These are phyloP conservation scores for Xylaria telfairii DNA, from an alignment of 495 filamentous ascomycete species.

Conservation along the genomic window DNA sequence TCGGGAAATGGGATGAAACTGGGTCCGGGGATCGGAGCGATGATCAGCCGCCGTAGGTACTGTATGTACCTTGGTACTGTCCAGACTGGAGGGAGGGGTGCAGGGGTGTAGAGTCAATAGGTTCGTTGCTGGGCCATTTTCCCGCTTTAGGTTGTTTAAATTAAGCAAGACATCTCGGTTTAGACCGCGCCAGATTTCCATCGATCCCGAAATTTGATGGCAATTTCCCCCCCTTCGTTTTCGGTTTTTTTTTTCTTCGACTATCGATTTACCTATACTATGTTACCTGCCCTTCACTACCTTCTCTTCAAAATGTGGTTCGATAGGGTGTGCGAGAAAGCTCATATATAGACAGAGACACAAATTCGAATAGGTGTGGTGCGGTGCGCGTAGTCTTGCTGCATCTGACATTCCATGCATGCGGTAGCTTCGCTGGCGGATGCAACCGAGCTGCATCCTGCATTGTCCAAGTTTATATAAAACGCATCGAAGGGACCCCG, in stretches of 20 bases:
- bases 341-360: background rate
- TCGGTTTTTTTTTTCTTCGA: background rate
- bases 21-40: conserved; percentile 20
- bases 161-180: background rate
- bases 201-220: background rate
- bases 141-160: background rate
- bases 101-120: background rate
- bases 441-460: conserved; percentile 23
- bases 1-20: background rate
- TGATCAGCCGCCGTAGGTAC: no score
- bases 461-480: background rate
- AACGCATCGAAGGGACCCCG: background rate
- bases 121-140: conserved; percentile 10
- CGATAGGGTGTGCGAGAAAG: background rate
- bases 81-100: background rate
- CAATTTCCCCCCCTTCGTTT: conserved; percentile 14
- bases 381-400: background rate
- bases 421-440: conserved; percentile 9
- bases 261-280: no score
- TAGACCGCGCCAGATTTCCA: background rate
- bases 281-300: no score
- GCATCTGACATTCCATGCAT: background rate
- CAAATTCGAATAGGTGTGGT: background rate
- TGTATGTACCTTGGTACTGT: no score
- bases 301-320: background rate